Percentiles rank a stretch among this genome's conserved stretches.
These are phyloP conservation scores for Rhizophagus prolifer DNA, from an alignment of 192 early-diverging fungal genomes.

Conservation along the genomic window DNA sequence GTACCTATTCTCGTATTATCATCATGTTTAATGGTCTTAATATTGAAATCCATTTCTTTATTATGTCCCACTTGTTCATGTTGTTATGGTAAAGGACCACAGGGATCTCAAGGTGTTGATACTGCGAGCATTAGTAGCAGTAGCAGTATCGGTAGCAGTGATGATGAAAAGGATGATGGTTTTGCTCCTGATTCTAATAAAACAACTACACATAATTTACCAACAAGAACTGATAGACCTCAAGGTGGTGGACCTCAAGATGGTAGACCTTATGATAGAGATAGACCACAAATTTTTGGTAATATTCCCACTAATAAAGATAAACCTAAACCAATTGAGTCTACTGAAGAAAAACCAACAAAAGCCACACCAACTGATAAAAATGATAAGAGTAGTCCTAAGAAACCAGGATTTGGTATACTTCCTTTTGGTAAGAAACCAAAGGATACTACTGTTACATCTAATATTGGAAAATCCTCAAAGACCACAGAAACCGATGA, in stretches of 20 bases:
- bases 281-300: not conserved
- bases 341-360: not conserved
- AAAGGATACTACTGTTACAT: not conserved
- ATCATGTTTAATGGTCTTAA: not conserved
- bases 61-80: not conserved
- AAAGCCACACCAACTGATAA: not conserved
- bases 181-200: not conserved
- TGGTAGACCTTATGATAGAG: not conserved
- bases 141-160: too few relatives aligned
- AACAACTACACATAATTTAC: not conserved
- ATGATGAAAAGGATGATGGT: not conserved
- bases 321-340: not conserved
- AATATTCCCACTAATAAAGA: not conserved
- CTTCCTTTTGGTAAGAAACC: not conserved
- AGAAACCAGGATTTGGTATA: not conserved
- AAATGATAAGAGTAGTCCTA: too few relatives aligned
- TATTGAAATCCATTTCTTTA: not conserved
- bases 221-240: not conserved
- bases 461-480: not conserved
- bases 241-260: not conserved
- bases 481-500: too few relatives aligned
- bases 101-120: not conserved
- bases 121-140: not conserved
- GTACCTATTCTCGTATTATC: not conserved
- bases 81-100: not conserved